Percentiles rank a stretch among this genome's conserved stretches.
These are phyloP conservation scores for Angomonas deanei DNA, from an alignment of 208 protist species.

Conservation along the genomic window DNA sequence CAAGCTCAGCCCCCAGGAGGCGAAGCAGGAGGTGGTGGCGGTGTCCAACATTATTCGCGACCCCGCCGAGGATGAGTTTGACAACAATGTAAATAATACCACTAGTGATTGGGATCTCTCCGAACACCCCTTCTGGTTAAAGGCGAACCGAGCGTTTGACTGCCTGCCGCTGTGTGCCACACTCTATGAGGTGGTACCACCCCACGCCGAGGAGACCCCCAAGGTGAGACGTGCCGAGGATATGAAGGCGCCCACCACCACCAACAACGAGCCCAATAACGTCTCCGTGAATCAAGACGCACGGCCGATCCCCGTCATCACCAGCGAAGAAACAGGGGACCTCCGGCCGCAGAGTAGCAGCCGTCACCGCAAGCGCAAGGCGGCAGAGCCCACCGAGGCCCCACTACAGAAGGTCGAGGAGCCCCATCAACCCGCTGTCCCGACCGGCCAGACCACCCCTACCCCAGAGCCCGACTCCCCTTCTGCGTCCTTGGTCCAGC, in stretches of 20 bases:
- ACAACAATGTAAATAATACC: conserved; percentile 19
- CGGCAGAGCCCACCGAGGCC: not conserved
- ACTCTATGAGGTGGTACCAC: conserved; percentile 77
- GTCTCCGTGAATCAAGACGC: not conserved
- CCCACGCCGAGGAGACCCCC: not conserved
- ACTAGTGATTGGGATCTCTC: conserved; percentile 43
- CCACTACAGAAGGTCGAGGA: not conserved
- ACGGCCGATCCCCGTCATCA: not conserved
- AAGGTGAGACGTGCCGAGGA: not conserved
- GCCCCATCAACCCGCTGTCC: too few species aligned
- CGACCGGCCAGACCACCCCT: too few species aligned
- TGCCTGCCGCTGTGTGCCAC: conserved; percentile 92
- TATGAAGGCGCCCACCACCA: not conserved
- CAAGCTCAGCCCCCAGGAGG: conserved; percentile 1
- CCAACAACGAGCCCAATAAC: not conserved
- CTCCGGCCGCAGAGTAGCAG: not conserved
- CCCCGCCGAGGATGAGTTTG: not conserved
- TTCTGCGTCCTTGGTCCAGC: too few species aligned
- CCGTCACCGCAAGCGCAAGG: not conserved
- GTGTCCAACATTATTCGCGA: not conserved
- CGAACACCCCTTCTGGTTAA: conserved; percentile 71
- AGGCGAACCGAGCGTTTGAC: conserved; percentile 71
- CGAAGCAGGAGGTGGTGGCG: conserved; percentile 4
- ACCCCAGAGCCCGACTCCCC: too few species aligned
- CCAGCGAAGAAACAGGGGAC: not conserved